Evolutionary conservation across 108 stramenopile genomes (phyloP), one percentile per base, ranked within the genome.

Genomic region (Skeletonema costatum): DNA sequence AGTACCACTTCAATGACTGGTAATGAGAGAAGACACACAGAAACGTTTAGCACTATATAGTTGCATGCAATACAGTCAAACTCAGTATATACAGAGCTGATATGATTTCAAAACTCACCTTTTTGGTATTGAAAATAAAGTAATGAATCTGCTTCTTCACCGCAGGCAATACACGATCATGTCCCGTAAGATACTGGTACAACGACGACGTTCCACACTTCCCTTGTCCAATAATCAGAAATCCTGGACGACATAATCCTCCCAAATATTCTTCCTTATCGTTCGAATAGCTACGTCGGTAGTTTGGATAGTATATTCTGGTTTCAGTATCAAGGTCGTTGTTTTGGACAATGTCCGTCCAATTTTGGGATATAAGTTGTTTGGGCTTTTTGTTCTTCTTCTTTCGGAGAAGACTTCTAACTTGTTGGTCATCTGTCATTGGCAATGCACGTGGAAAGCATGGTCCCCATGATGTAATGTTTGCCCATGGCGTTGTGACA

Each of bases 171-270:
- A 96, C 89, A 10, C 90, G 78, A 33, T 89, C 90, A 58, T 96
- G 95, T 19, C 83, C 88, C 4, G 82, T 83, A n/a, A 96, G 76
- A 59, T 96, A 96, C 33, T 96, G 90, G 70, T 83, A 83, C 4
- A 83, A 76, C 3, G 82, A 83, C 30, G 84, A 85, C n/a, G 95
- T 96, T 17, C 92, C 95, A 76, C 95, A 96, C 76, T 96, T 96
- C 38, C 92, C 95, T 48, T 91, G 90, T 9, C 95, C 95, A 38
- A 93, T 86, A 50, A 93, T 96, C 10, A 96, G 36, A 71, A 93
- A 96, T 10, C 95, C 90, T 25, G 95, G 95, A 5, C 93, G 87
- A 69, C 95, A 96, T 8, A 83, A 38, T 32, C 90, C 94, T 42
- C 42, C 76, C 2, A 72, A 29, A 68, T 31, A 44, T 0, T 71